Conservation (phyloP, 2,329 filamentous ascomycete genomes). For the Penicillium sp. region DNA sequence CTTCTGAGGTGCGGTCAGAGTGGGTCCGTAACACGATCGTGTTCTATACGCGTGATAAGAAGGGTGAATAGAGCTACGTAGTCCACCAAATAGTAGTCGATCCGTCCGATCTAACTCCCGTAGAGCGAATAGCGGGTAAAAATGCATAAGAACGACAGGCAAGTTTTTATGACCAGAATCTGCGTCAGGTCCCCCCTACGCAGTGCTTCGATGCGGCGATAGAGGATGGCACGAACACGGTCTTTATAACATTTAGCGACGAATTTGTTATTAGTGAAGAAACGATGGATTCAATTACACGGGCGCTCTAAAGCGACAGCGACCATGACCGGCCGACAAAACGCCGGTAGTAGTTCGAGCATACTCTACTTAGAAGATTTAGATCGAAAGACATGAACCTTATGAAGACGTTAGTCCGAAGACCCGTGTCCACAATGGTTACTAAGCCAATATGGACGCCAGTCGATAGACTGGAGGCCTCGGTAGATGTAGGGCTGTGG, state of each 20-base stretch:
- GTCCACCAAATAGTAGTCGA: constrained; percentile 16
- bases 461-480: no score
- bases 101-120: constrained; percentile 11
- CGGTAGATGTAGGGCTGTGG: no score
- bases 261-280: constrained; percentile 4
- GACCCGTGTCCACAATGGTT: no score
- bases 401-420: no score
- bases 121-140: constrained; percentile 15
- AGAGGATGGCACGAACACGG: constrained; percentile 3
- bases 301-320: neutral
- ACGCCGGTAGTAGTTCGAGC: neutral
- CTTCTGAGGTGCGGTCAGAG: no score
- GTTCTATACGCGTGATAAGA: constrained; percentile 9
- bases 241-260: constrained; percentile 2
- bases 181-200: constrained; percentile 12
- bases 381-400: no score
- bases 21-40: no score
- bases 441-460: no score
- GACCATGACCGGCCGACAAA: neutral
- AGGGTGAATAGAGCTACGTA: constrained; percentile 10
- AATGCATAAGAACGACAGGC: constrained; percentile 10
- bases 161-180: constrained; percentile 19
- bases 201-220: neutral
- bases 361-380: no score
- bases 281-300: constrained; percentile 3